Conservation (phyloP, 257 asterid species). For the Paulownia fortunei region DNA sequence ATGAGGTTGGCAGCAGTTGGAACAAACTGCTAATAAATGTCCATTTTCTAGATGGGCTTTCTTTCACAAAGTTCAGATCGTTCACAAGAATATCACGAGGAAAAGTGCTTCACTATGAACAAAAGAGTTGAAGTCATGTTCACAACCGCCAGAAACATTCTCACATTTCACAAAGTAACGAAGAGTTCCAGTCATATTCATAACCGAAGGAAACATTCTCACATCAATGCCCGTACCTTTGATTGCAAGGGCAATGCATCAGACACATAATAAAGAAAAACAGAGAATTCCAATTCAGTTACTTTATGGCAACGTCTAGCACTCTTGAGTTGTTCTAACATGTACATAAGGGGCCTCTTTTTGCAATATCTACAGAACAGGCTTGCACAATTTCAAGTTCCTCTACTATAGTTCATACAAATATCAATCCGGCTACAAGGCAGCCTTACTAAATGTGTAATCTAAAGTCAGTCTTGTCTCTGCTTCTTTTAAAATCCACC, state of each 20-base stretch:
- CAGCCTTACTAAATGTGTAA: background rate
- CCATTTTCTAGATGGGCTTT: background rate
- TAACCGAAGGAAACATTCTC: background rate
- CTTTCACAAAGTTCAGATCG: slow-evolving; percentile 11
- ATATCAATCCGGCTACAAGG: slow-evolving; percentile 10
- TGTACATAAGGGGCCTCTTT: slow-evolving; percentile 13
- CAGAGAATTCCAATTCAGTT: background rate
- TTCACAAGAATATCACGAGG: background rate
- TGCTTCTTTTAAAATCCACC: slow-evolving; percentile 5
- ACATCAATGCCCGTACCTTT: background rate
- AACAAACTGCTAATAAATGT: slow-evolving; percentile 2
- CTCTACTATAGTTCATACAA: background rate
- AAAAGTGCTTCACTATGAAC: background rate
- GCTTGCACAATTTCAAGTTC: background rate
- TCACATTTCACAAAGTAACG: background rate
- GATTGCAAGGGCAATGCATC: background rate
- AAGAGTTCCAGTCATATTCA: background rate
- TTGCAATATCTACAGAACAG: slow-evolving; percentile 13
- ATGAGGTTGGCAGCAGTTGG: slow-evolving; percentile 13
- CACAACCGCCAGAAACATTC: background rate
- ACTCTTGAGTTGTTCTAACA: slow-evolving; percentile 2
- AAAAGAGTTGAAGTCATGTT: background rate
- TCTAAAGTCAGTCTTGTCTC: slow-evolving; percentile 1
- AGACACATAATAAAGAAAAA: background rate
- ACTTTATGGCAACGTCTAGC: background rate